Base-by-base conservation (phyloP, 805 yeast species). In the Pichia kluyveri region DNA sequence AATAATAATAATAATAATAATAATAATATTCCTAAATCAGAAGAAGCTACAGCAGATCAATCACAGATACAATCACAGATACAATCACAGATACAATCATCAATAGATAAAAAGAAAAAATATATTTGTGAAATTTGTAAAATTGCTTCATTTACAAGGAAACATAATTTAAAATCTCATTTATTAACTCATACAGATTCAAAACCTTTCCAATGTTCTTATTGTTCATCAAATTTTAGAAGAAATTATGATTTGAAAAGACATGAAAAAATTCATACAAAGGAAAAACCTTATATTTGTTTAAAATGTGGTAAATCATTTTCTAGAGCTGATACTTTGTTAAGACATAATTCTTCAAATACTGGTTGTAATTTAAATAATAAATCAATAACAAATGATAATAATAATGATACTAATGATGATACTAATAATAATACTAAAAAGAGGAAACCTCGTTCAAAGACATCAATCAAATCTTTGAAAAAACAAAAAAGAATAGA, bases 221-320 rank as follows among this genome's bases (percentile, higher is more conserved):
- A 73, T 30, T 86, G 95, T 58, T 67, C 72, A 45, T 68, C 76
- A 42, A 75, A 71, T 53, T 86, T 86, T 62, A 72, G 93, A 51
- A 70, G 95, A 42, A 73, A 79, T 31, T 90, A 85, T 61, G 95
- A 86, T 61, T 69, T 86, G 57, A 83, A 80, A 57, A 72, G 95
- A 46, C 95, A 86, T 58, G 77, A 76, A 49, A 82, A 82, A 62
- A 69, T 82, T 36, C 95, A 86, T 59, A 76, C 88, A 0, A 91
- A 91, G 23, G 87, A 79, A 54, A 80, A 76, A 60, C 90, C 91
- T 1, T 80, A 67, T 59, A 64, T 60, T 40, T 86, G 95, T 60
- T 66, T 65, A 18, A 68, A 69, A 42, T 86, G 95, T 65, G 75
- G 75, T 15, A 71, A 83, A 42, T 66, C 71, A 40, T 86, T 86